phyloP scores from a whole-genome alignment of 1,139 yeast genomes.

The Pichia sp. region DNA sequence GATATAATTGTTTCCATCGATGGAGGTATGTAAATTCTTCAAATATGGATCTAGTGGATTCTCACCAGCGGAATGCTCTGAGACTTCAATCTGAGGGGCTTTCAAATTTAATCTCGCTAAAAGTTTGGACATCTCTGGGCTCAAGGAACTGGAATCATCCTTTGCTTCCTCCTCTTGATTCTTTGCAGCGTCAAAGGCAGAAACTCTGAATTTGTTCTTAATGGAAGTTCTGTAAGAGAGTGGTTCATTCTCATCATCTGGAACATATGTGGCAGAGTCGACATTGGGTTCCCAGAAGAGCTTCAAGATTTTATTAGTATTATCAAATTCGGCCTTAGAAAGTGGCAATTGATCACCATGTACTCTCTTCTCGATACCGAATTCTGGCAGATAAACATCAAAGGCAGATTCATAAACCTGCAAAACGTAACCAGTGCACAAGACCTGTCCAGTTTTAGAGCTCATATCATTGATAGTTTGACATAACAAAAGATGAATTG shows the following conservation, averaged over 20 bases:
- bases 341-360: conserved; percentile 96
- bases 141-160: conserved; percentile 28
- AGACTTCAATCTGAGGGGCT: conserved; percentile 45
- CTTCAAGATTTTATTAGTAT: conserved; percentile 59
- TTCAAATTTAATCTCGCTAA: conserved; percentile 43
- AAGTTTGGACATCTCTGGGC: conserved; percentile 40
- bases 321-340: conserved; percentile 87
- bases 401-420: conserved; percentile 96
- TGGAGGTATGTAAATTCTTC: conserved; percentile 46
- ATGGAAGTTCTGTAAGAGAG: conserved; percentile 72
- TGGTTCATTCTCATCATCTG: conserved; percentile 77
- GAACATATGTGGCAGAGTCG: conserved; percentile 86
- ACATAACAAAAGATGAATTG: conserved; percentile 77
- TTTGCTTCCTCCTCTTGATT: conserved; percentile 34
- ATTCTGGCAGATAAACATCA: conserved; percentile 89
- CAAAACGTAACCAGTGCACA: conserved; percentile 79
- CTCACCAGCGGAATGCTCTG: conserved; percentile 24
- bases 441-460: conserved; percentile 67
- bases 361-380: conserved; percentile 95
- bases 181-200: conserved; percentile 65
- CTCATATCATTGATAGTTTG: conserved; percentile 80
- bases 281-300: conserved; percentile 88
- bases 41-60: conserved; percentile 51
- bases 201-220: conserved; percentile 69
- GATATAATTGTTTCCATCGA: conserved; percentile 54